Conservation (phyloP, 352 stramenopile species). For the Phytophthora pistaciae region DNA sequence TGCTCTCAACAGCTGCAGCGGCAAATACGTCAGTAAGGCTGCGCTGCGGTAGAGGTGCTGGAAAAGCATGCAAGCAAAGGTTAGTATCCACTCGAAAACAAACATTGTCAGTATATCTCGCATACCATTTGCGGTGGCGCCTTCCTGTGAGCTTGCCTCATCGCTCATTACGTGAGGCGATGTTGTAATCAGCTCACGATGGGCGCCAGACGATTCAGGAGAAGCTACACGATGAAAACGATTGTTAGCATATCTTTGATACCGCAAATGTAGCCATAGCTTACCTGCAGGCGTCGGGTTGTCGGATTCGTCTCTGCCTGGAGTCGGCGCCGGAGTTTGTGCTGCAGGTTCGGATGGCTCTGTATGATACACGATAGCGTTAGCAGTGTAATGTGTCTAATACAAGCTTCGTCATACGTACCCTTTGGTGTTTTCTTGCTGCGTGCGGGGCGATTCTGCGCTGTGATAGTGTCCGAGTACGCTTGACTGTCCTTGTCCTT, state of each 20-base stretch:
- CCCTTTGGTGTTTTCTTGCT: background rate
- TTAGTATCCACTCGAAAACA: background rate
- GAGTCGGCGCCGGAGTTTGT: background rate
- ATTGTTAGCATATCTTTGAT: background rate
- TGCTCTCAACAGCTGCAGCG: background rate
- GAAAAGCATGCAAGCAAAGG: background rate
- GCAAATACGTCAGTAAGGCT: background rate
- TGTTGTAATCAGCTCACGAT: background rate
- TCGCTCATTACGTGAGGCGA: background rate
- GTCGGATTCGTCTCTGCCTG: background rate
- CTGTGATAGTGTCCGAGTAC: background rate
- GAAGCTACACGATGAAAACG: background rate
- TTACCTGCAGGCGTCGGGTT: background rate
- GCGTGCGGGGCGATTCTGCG: background rate
- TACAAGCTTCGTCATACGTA: background rate
- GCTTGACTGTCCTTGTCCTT: background rate
- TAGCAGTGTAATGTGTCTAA: constrained; percentile 1
- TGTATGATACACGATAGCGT: background rate
- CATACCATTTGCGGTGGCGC: background rate
- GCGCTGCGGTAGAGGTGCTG: background rate
- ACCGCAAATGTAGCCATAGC: background rate
- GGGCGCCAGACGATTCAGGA: background rate
- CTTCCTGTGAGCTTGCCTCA: background rate
- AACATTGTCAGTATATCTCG: background rate
- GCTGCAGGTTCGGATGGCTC: background rate